phyloP scores from a whole-genome alignment of 805 yeast species.

The Ogataea nakhonphanomensis region DNA sequence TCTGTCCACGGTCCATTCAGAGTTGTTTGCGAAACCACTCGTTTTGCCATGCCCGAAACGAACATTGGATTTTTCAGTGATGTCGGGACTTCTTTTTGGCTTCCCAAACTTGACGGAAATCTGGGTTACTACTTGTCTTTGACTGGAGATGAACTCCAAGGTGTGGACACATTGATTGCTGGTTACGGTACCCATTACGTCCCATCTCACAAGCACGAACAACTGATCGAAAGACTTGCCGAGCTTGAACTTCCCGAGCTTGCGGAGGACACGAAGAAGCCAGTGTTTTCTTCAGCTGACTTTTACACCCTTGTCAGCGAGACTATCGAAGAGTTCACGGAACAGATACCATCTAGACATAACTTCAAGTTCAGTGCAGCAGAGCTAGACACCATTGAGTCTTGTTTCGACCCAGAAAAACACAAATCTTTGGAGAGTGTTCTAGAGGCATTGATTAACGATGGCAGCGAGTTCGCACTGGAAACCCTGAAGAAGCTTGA shows the following conservation, averaged over 20 bases:
- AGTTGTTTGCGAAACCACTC: slow-evolving; percentile 86
- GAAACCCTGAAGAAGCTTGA: slow-evolving; percentile 52
- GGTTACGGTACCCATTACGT: slow-evolving; percentile 93
- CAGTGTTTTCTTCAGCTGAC: slow-evolving; percentile 20
- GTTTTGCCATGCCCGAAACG: slow-evolving; percentile 97
- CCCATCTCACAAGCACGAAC: slow-evolving; percentile 58
- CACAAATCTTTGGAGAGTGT: slow-evolving; percentile 50
- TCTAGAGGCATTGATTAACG: slow-evolving; percentile 46
- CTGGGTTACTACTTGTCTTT: slow-evolving; percentile 82
- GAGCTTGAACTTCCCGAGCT: slow-evolving; percentile 42
- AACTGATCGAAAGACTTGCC: slow-evolving; percentile 61
- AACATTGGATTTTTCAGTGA: slow-evolving; percentile 96
- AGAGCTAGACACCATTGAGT: slow-evolving; percentile 63
- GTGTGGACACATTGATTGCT: slow-evolving; percentile 74
- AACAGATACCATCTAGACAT: slow-evolving; percentile 60
- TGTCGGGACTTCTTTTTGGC: slow-evolving; percentile 89
- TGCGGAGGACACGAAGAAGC: slow-evolving; percentile 13
- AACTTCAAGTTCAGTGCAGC: slow-evolving; percentile 53
- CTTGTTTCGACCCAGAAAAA: slow-evolving; percentile 50
- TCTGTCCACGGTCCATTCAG: slow-evolving; percentile 90
- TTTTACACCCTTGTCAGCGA: slow-evolving; percentile 58
- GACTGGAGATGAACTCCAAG: slow-evolving; percentile 76
- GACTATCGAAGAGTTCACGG: slow-evolving; percentile 76
- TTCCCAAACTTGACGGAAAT: slow-evolving; percentile 77
- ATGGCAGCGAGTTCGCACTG: slow-evolving; percentile 64